phyloP scores from a whole-genome alignment of 2,329 filamentous ascomycete species.

The Malbranchea zuffiana region DNA sequence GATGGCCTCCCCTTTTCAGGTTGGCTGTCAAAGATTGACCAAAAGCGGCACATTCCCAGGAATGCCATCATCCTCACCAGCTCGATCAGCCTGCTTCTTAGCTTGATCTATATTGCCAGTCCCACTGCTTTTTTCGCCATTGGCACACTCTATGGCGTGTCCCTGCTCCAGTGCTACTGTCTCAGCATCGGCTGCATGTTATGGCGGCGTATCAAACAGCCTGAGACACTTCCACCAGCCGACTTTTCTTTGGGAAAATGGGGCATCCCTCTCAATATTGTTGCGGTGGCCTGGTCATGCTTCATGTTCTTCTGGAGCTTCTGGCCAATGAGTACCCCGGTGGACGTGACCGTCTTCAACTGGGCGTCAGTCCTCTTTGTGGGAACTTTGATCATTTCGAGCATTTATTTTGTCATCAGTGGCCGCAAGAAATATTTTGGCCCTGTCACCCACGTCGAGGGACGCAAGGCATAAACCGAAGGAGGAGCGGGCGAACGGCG shows the following conservation, averaged over 20 bases:
- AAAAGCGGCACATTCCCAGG: constrained; percentile 27
- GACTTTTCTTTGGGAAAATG: constrained; percentile 28
- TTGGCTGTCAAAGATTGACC: constrained; percentile 37
- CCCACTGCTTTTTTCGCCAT: constrained; percentile 43
- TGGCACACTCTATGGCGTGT: constrained; percentile 38
- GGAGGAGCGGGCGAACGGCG: no score
- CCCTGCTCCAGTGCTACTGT: constrained; percentile 37
- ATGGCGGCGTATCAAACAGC: constrained; percentile 21
- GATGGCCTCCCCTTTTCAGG: constrained; percentile 43
- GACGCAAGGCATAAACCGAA: no score
- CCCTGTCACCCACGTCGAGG: constrained; percentile 9
- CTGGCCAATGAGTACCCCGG: constrained; percentile 5
- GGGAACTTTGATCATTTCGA: constrained; percentile 1
- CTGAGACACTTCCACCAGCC: constrained; percentile 16
- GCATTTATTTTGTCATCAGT: constrained; percentile 8
- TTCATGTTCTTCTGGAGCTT: constrained; percentile 9
- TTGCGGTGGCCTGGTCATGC: constrained; percentile 30
- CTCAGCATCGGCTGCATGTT: constrained; percentile 18
- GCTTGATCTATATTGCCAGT: constrained; percentile 44
- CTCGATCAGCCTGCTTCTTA: constrained; percentile 28
- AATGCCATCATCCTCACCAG: constrained; percentile 29
- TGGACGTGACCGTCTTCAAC: constrained; percentile 5
- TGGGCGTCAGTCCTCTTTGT: constrained; percentile 8
- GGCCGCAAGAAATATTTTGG: constrained; percentile 11
- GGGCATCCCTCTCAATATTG: constrained; percentile 37